These are phyloP conservation scores for Torulaspora maleeae DNA, from an alignment of 805 yeast species.

Conservation along the genomic window DNA sequence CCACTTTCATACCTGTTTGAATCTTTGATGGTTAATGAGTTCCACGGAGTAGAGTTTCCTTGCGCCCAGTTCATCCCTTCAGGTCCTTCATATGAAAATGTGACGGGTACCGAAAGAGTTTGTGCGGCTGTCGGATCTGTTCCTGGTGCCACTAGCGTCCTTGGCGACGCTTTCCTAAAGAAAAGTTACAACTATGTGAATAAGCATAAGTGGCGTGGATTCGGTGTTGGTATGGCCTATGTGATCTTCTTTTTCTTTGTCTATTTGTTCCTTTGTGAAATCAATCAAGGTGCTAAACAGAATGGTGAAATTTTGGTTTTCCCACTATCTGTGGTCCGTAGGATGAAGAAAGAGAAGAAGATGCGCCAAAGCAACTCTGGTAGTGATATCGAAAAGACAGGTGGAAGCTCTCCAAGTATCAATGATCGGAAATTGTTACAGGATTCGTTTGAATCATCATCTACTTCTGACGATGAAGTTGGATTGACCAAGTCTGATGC, in stretches of 20 bases:
- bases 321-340: constrained; percentile 46
- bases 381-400: constrained; percentile 27
- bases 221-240: constrained; percentile 58
- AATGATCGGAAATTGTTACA: constrained; percentile 25
- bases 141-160: constrained; percentile 47
- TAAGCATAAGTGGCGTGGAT: constrained; percentile 57
- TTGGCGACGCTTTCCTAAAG: constrained; percentile 48
- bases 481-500: constrained; percentile 38
- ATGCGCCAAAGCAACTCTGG: constrained; percentile 25
- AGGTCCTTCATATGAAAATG: constrained; percentile 42
- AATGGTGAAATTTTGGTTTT: constrained; percentile 68
- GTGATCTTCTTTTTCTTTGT: constrained; percentile 48
- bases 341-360: constrained; percentile 40
- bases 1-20: constrained; percentile 58
- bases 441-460: constrained; percentile 20
- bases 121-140: constrained; percentile 56
- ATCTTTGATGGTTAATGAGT: constrained; percentile 55
- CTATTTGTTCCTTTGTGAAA: constrained; percentile 53
- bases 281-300: constrained; percentile 57
- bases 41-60: constrained; percentile 41
- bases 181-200: constrained; percentile 42
- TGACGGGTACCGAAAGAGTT: constrained; percentile 38
- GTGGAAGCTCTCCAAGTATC: constrained; percentile 11
- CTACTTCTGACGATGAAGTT: constrained; percentile 23
- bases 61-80: constrained; percentile 49